Evolutionary conservation across 768 basidiomycete species (phyloP).

Genomic region (Lactarius deliciosus): DNA sequence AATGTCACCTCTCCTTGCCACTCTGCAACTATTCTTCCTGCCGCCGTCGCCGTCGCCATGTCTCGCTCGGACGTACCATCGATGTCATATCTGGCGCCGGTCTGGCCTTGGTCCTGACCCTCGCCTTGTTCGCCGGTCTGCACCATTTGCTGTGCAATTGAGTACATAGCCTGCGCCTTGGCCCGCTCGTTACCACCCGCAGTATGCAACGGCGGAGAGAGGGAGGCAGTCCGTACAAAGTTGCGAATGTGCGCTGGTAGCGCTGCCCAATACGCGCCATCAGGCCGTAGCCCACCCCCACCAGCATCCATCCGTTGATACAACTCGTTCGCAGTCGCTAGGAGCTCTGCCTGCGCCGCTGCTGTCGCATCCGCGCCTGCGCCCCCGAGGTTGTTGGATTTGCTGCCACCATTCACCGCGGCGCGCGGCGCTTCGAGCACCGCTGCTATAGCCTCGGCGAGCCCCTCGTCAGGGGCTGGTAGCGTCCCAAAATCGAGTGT

Average conservation of each 20-base stretch:
- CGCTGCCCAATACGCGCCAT: constrained; percentile 69
- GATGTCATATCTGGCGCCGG: constrained; percentile 31
- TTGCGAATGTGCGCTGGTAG: constrained; percentile 67
- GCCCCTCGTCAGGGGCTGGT: constrained; percentile 26
- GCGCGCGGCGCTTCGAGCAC: constrained; percentile 25
- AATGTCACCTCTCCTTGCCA: constrained; percentile 43
- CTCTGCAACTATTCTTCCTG: constrained; percentile 36
- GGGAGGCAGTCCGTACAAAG: constrained; percentile 52
- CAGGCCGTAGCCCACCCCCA: constrained; percentile 38
- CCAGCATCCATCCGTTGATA: constrained; percentile 38
- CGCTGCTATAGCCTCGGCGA: constrained; percentile 29
- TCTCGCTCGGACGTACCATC: constrained; percentile 34
- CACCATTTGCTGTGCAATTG: constrained; percentile 66
- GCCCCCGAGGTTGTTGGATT: constrained; percentile 6
- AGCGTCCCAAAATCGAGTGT: constrained; percentile 25
- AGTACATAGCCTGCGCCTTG: constrained; percentile 64
- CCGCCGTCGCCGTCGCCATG: constrained; percentile 32
- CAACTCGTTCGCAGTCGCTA: constrained; percentile 50
- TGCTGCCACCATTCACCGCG: constrained; percentile 11
- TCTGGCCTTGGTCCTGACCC: constrained; percentile 31
- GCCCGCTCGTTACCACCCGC: constrained; percentile 38
- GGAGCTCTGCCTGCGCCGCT: constrained; percentile 41
- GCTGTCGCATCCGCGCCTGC: constrained; percentile 25
- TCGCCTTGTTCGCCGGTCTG: constrained; percentile 42
- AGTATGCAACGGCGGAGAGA: constrained; percentile 34